Percentiles rank a stretch among this genome's conserved stretches.
These are phyloP conservation scores for Epichloe uncinata DNA, from an alignment of 2,329 filamentous ascomycete species.

Conservation along the genomic window DNA sequence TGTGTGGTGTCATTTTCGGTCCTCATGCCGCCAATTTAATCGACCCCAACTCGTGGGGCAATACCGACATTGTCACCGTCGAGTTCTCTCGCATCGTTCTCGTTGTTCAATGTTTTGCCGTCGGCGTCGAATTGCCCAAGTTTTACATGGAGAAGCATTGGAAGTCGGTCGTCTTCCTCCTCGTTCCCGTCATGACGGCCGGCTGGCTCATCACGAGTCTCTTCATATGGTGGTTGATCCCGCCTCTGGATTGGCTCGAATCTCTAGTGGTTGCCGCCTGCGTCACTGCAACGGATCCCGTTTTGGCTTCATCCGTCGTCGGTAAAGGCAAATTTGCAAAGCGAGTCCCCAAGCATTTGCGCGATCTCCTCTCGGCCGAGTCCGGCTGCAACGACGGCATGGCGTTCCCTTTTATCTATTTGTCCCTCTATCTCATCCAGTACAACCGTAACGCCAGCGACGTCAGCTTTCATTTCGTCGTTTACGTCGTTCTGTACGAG, in stretches of 20 bases:
- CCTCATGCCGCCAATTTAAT: constrained; percentile 75
- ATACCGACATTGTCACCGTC: constrained; percentile 72
- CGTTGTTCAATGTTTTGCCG: constrained; percentile 84
- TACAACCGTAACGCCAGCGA: constrained; percentile 56
- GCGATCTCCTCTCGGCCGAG: constrained; percentile 88
- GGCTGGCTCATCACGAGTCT: constrained; percentile 89
- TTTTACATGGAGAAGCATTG: constrained; percentile 98
- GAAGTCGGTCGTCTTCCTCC: constrained; percentile 76
- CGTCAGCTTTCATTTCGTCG: constrained; percentile 77
- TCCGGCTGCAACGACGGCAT: constrained; percentile 99
- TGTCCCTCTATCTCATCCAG: constrained; percentile 78
- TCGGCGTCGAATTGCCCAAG: constrained; percentile 80
- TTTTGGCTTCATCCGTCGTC: constrained; percentile 92
- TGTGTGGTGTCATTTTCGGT: constrained; percentile 81
- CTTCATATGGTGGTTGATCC: constrained; percentile 86
- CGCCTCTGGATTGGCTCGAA: constrained; percentile 74
- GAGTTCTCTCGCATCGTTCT: constrained; percentile 83
- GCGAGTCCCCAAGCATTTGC: constrained; percentile 90
- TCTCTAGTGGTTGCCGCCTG: constrained; percentile 79
- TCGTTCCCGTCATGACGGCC: constrained; percentile 93
- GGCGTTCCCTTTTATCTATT: constrained; percentile 96
- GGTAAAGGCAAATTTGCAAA: constrained; percentile 99
- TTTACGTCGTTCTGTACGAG: constrained; percentile 84
- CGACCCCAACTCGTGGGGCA: constrained; percentile 64
- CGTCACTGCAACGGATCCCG: constrained; percentile 93